Base-by-base conservation (phyloP, 2,329 filamentous ascomycete species). In the Akanthomyces lecanii region DNA sequence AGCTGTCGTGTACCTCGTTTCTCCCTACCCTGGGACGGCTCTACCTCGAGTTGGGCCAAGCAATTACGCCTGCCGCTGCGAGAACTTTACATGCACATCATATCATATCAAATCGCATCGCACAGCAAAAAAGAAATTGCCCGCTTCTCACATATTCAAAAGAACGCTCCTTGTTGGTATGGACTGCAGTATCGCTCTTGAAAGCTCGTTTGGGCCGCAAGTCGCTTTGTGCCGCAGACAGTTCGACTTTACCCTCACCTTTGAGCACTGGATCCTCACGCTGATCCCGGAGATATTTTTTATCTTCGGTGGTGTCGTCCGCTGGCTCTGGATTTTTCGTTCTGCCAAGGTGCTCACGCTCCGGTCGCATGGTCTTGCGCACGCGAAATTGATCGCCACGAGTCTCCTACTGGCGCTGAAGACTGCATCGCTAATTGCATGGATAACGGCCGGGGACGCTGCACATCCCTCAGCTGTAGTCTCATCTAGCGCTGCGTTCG, bases 181-280 rank as follows among this genome's bases (percentile, higher is more conserved):
- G 55, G 55, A 58, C 25, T 58, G 55, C 28, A 47, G 2, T 40
- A 23, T 48, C 42, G 55, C 55, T 18, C 5, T 14, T 16, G 55
- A 58, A 0, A 6, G 42, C 44, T 48, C 28, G 18, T 58, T 58
- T 48, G 55, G 55, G 55, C 55, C 42, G 6, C 40, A 5, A 36
- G 55, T 58, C 36, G 55, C 42, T 25, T 42, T 42, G 16, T 58
- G 55, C 28, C 55, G 45, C 55, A 47, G 55, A 58, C 42, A 36
- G 16, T 58, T 58, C 28, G 44, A 58, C 42, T 58, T 58, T 16
- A 58, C 55, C 36, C 55, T 58, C 55, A 40, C 42, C 16, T 58
- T 58, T 25, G 55, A 58, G 55, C 55, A 58, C 55, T 38, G 42
- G 42, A n/a, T 48, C 21, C 16, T 58, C 3, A 48, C 42, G 42